Evolutionary conservation across 306 rosid species (phyloP), one percentile per base, ranked within the genome.

Genomic region (Trichosanthes truncata): DNA sequence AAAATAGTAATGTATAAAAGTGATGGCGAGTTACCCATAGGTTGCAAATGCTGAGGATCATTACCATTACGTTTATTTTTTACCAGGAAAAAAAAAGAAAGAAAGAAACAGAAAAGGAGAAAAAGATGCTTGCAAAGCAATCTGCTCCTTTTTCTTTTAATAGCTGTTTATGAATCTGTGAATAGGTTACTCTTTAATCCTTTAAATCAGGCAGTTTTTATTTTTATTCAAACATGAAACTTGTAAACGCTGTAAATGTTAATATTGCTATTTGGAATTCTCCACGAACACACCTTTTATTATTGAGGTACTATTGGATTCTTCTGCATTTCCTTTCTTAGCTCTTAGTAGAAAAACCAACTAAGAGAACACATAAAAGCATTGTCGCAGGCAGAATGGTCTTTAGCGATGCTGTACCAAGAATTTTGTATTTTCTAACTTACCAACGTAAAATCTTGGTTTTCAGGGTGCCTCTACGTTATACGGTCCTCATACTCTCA

Each of bases 401-500:
- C 33, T 69, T 36, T 4, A 9, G 36, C 20, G 56, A 29, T 6
- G 56, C 21, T 25, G 35, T 3, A 14, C 14, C 77, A 46, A 45
- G 59, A 72, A 23, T 8, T 72, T 23, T 26, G 41, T 14, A 72
- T 11, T 25, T 73, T 6, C 43, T 3, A 1, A 17, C 60, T 48
- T 51, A 48, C 59, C 36, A 0, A 15, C 6, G 20, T 49, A 48
- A 46, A 21, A 18, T 40, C 36, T 56, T 17, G 9, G 25, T 78
- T 43, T 66, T 73, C 84, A 94, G 98, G 97, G 96, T 45, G 98
- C 95, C 74, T 94, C 98, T 43, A 91, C 98, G 3, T 83, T 94
- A 77, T 94, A 85, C 56, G 98, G 98, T 33, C 98, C 97, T 6
- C 95, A 94, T 87, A 91, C 97, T 0, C 85, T 94, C 21, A 88